A percentile compares a stretch with the other conserved stretches of the same genome.
Evolutionary conservation across 305 asterid species (phyloP).

Genomic region (Withania somnifera): DNA sequence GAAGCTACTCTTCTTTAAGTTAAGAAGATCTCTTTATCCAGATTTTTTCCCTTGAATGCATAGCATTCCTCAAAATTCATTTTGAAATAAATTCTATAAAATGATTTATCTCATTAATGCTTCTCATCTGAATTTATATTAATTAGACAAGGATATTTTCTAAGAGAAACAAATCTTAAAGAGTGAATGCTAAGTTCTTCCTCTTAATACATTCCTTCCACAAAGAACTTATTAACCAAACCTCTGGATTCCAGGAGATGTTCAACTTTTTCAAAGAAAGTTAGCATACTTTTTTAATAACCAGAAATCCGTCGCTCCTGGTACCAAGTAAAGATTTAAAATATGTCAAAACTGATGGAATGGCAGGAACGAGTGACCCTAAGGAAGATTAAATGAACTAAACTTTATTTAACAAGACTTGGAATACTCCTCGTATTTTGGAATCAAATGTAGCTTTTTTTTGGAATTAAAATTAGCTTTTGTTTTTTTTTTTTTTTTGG

Average conservation of each 20-base stretch:
- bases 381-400: background rate
- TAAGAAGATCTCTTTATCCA: background rate
- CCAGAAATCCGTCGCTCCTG: background rate
- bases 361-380: background rate
- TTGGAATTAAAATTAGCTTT: too few relatives aligned
- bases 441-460: background rate
- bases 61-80: background rate
- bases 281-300: background rate
- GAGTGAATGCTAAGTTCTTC: background rate
- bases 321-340: background rate
- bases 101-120: background rate
- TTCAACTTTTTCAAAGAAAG: background rate
- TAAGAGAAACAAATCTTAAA: background rate
- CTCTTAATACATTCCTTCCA: background rate
- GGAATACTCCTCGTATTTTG: background rate
- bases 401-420: background rate
- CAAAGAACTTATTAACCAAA: background rate
- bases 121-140: background rate
- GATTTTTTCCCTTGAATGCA: background rate
- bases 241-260: background rate
- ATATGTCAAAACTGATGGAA: background rate
- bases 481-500: background rate
- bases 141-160: background rate
- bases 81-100: background rate
- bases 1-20: background rate